Conservation (phyloP, 371 early-diverging fungal species). For the Mortierella sp. region DNA sequence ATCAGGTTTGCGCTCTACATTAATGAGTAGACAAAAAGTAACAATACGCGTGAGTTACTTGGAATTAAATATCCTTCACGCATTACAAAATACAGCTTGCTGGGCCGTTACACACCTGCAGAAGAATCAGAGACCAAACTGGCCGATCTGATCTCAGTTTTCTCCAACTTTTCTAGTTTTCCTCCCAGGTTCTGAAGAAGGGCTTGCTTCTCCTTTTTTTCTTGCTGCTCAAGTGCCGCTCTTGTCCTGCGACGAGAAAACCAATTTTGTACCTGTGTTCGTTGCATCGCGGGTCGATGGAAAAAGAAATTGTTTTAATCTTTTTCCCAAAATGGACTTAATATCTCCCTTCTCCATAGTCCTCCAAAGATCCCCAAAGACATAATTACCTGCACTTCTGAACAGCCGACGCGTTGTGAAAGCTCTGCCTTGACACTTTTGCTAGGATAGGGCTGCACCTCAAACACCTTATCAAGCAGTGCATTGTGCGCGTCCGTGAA, state of each 20-base stretch:
- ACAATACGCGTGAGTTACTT: no score
- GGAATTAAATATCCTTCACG: no score
- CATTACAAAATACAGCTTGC: background rate
- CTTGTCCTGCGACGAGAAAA: conserved; percentile 29
- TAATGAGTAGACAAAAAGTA: no score
- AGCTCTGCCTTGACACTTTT: conserved; percentile 19
- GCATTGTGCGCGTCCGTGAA: conserved; percentile 23
- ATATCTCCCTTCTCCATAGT: background rate
- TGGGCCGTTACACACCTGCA: background rate
- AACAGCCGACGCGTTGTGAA: conserved; percentile 22
- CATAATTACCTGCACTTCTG: conserved; percentile 34
- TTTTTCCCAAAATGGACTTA: background rate
- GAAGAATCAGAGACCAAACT: background rate
- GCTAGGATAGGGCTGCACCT: conserved; percentile 10
- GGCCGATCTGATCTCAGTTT: no score
- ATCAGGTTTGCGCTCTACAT: no score
- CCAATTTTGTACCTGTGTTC: conserved; percentile 39
- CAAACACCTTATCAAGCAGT: conserved; percentile 21
- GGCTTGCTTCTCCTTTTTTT: conserved; percentile 13
- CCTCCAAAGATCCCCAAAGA: background rate
- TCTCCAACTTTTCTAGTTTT: no score
- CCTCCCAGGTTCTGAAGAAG: background rate
- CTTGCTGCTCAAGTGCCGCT: conserved; percentile 9
- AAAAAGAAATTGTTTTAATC: no score
- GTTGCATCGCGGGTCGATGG: no score